Percentiles rank a stretch among this genome's conserved stretches.
These are phyloP conservation scores for Allium cepa DNA, from an alignment of 106 monocot species.

Conservation along the genomic window DNA sequence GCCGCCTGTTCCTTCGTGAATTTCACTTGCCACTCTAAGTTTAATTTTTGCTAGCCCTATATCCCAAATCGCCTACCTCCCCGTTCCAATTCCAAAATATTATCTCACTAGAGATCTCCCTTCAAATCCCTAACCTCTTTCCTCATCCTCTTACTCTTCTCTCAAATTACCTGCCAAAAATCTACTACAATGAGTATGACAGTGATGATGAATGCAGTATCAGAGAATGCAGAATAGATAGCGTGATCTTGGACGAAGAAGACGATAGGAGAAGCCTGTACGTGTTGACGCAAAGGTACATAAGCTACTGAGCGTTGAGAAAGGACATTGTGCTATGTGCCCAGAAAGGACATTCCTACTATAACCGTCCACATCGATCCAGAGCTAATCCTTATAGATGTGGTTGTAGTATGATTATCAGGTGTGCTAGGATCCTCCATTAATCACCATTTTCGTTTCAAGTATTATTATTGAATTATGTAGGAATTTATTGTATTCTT, in stretches of 20 bases:
- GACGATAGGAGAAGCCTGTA: not conserved
- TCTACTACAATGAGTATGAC: too few relatives aligned
- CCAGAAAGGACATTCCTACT: not conserved
- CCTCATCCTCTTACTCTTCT: too few relatives aligned
- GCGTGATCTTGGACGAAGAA: not conserved
- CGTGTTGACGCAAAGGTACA: not conserved
- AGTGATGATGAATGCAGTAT: not conserved
- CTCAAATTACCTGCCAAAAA: too few relatives aligned
- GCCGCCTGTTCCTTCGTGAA: too few relatives aligned
- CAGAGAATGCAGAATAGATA: not conserved
- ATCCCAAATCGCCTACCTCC: too few relatives aligned
- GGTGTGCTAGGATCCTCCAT: not conserved
- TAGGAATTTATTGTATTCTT: too few relatives aligned
- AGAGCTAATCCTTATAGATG: conserved; percentile 2
- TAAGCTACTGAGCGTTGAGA: conserved; percentile 4
- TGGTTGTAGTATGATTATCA: not conserved
- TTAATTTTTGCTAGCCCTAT: too few relatives aligned
- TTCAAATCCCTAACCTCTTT: too few relatives aligned
- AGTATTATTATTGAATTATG: too few relatives aligned
- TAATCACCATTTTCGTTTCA: not conserved
- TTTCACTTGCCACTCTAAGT: too few relatives aligned
- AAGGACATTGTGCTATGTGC: not conserved
- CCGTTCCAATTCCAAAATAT: too few relatives aligned
- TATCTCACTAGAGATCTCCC: too few relatives aligned
- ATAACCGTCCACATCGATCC: not conserved